Percentiles rank a stretch among this genome's conserved stretches.
Conservation (phyloP, 2,329 filamentous ascomycete species). For the Claviceps spartinae region DNA sequence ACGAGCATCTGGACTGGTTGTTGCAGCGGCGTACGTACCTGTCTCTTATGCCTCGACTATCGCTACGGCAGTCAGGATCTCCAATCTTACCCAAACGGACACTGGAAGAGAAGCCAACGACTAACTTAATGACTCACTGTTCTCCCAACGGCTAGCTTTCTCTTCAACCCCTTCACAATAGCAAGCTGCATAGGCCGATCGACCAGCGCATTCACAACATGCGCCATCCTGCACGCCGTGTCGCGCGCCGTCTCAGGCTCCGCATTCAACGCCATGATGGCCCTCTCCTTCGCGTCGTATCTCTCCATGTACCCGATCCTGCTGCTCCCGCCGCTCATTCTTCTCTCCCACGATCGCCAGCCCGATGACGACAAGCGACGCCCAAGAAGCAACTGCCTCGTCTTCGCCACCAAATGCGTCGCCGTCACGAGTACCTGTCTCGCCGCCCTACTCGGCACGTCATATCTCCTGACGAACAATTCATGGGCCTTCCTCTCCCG, state of each 20-base stretch:
- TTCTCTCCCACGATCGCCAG: slow-evolving; percentile 66
- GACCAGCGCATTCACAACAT: slow-evolving; percentile 78
- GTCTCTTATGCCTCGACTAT: not conserved
- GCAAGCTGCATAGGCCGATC: slow-evolving; percentile 82
- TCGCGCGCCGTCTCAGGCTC: slow-evolving; percentile 65
- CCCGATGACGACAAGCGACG: slow-evolving; percentile 14
- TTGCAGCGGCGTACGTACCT: slow-evolving; percentile 59
- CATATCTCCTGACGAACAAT: slow-evolving; percentile 55
- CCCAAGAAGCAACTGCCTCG: slow-evolving; percentile 19
- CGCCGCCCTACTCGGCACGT: slow-evolving; percentile 54
- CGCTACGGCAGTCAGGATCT: not conserved
- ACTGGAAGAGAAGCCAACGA: not conserved
- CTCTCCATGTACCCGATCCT: slow-evolving; percentile 84
- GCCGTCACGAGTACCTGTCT: slow-evolving; percentile 39
- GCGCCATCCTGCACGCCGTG: slow-evolving; percentile 73
- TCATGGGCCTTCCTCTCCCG: slow-evolving; percentile 82
- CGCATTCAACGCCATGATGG: slow-evolving; percentile 64
- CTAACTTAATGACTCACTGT: not conserved
- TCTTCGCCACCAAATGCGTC: slow-evolving; percentile 43
- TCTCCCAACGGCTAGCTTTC: slow-evolving; percentile 43
- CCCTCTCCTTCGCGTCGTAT: slow-evolving; percentile 77
- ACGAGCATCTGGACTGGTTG: slow-evolving; percentile 58
- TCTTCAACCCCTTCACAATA: slow-evolving; percentile 92
- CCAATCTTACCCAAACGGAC: not conserved
- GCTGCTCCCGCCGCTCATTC: slow-evolving; percentile 66